Conservation (phyloP, 495 filamentous ascomycete genomes). For the Annulohypoxylon bovei region DNA sequence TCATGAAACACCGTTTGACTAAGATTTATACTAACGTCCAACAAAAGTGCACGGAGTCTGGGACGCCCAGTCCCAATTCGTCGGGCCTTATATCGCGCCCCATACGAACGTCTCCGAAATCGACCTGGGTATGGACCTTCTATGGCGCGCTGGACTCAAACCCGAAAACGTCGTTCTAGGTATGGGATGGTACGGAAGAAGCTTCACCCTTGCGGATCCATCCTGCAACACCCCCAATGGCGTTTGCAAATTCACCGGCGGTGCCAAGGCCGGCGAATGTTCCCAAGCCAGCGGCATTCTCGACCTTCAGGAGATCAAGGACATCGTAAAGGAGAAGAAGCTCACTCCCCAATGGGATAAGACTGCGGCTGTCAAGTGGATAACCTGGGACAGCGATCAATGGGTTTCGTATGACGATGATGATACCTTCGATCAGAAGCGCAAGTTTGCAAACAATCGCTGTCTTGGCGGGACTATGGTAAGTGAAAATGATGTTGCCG, state of each 20-base stretch:
- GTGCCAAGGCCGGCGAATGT: neutral
- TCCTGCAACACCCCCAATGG: neutral
- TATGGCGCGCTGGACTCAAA: neutral
- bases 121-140: neutral
- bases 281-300: slow-evolving; percentile 18
- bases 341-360: slow-evolving; percentile 23
- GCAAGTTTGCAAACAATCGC: slow-evolving; percentile 48
- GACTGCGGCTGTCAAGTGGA: slow-evolving; percentile 48
- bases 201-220: neutral
- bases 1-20: too few relatives aligned
- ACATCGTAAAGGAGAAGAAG: slow-evolving; percentile 23
- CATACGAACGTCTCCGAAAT: neutral
- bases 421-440: slow-evolving; percentile 53
- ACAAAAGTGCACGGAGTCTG: slow-evolving; percentile 41
- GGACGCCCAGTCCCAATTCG: neutral
- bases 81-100: neutral
- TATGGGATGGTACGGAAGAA: neutral
- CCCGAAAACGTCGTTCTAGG: neutral
- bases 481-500: neutral
- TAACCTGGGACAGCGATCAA: slow-evolving; percentile 51
- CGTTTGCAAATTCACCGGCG: neutral
- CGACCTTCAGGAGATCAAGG: slow-evolving; percentile 50
- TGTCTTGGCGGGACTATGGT: slow-evolving; percentile 39
- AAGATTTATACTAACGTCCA: too few relatives aligned
- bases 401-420: slow-evolving; percentile 61